phyloP scores from a whole-genome alignment of 306 rosid genomes.

The Chamaecrista fasciculata region DNA sequence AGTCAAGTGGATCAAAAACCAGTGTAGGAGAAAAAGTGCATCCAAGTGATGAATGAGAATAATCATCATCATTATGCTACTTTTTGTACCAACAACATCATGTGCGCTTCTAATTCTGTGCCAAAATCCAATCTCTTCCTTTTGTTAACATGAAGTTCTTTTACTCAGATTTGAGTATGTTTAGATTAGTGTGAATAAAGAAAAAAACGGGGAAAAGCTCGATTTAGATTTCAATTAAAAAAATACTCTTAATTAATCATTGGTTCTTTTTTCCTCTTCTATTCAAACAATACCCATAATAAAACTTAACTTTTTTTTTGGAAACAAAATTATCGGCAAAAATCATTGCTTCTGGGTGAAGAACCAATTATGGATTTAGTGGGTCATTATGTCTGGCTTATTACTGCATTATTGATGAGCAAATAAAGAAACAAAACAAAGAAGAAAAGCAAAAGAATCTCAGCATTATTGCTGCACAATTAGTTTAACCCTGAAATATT shows the following conservation, averaged over 20 bases:
- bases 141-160: neutral
- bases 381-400: conserved; percentile 6
- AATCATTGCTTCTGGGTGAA: conserved; percentile 19
- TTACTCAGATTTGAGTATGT: neutral
- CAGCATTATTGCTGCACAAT: neutral
- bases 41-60: conserved; percentile 29
- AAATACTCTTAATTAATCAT: too few relatives aligned
- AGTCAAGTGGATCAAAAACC: conserved; percentile 71
- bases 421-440: neutral
- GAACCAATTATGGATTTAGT: neutral
- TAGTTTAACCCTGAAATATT: neutral
- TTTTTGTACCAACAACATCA: neutral
- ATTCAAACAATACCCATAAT: neutral
- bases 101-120: conserved; percentile 14
- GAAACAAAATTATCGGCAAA: too few relatives aligned
- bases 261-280: neutral
- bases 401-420: conserved; percentile 20
- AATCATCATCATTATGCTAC: neutral
- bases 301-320: neutral
- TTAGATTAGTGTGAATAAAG: too few relatives aligned
- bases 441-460: neutral
- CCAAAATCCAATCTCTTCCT: neutral
- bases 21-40: conserved; percentile 52
- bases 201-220: too few relatives aligned
- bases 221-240: too few relatives aligned